Evolutionary conservation across 176 grass and related monocot species (phyloP), one percentile per base, ranked within the genome.

Genomic region (Oryza nivara): DNA sequence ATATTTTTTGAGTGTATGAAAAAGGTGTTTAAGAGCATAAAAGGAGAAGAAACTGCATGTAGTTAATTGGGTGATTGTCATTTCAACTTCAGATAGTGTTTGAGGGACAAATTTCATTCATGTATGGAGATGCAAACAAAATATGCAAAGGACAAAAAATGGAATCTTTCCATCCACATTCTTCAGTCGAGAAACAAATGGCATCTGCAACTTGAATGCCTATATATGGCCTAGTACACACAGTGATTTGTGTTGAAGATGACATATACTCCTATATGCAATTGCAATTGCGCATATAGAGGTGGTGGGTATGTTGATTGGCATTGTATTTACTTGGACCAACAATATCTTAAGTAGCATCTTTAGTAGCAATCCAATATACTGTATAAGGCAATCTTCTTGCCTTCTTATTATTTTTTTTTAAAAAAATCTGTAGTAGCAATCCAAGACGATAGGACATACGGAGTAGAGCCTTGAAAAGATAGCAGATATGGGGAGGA

Each of bases 51-150:
- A 47, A 75, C 41, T 49, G n/a, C n/a, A 63, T 58, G 79, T 17
- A 28, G 20, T 82, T 20, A 86, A 86, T 68, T 60, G 20, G 60
- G 68, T 77, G 36, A 78, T 8, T 90, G 74, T 83, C 84, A 86
- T 86, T 86, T 86, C 79, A 36, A 7, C 58, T 8, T n/a, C 58
- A 10, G 79, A 78, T 20, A 78, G 3, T 74, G 79, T 86, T 36
- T 63, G 46, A 79, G 43, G 0, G 19, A 48, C 35, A 56, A 77
- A 51, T 86, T 65, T 23, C 17, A 15, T 82, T 81, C 58, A 36
- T 74, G 79, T 83, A 83, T 74, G 83, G 28, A 82, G 73, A 86
- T 36, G 40, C 73, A 60, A 48, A 67, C 72, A 74, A 60, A 80
- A 26, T 32, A 49, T 45, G 20, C 20, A 75, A 70, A 85, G 48